phyloP scores from a whole-genome alignment of 129 eudicot genomes.

The Logfia minima region DNA sequence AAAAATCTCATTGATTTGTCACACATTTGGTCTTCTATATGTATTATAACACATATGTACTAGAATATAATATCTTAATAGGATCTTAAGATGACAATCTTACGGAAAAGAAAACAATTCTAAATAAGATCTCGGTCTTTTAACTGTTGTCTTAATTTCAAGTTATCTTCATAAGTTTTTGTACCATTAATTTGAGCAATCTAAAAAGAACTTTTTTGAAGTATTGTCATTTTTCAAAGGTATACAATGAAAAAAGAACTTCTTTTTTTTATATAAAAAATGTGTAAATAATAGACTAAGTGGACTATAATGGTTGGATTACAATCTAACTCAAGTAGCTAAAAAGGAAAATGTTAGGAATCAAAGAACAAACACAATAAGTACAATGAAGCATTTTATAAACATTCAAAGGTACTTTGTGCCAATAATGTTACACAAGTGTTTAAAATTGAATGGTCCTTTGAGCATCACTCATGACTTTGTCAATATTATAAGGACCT shows the following conservation, averaged over 20 bases:
- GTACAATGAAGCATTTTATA: slow-evolving; percentile 12
- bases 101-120: too few relatives aligned
- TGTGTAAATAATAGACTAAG: slow-evolving; percentile 33
- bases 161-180: background rate
- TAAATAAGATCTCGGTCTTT: too few relatives aligned
- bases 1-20: too few relatives aligned
- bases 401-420: slow-evolving; percentile 39
- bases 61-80: too few relatives aligned
- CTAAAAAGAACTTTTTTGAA: too few relatives aligned
- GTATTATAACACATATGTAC: too few relatives aligned
- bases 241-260: background rate
- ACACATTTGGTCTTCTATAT: too few relatives aligned
- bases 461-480: slow-evolving; percentile 38
- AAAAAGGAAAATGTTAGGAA: background rate
- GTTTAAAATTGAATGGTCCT: slow-evolving; percentile 29
- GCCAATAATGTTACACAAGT: slow-evolving; percentile 34
- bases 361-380: slow-evolving; percentile 15
- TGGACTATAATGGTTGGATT: slow-evolving; percentile 36
- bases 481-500: slow-evolving; percentile 37
- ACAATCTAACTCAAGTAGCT: slow-evolving; percentile 21
- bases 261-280: too few relatives aligned
- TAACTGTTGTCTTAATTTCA: background rate
- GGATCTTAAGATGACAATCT: too few relatives aligned
- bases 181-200: too few relatives aligned
- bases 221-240: background rate